Evolutionary conservation across 768 basidiomycete species (phyloP), one percentile per base, ranked within the genome.

Genomic region (Sistotremastrum suecicum): DNA sequence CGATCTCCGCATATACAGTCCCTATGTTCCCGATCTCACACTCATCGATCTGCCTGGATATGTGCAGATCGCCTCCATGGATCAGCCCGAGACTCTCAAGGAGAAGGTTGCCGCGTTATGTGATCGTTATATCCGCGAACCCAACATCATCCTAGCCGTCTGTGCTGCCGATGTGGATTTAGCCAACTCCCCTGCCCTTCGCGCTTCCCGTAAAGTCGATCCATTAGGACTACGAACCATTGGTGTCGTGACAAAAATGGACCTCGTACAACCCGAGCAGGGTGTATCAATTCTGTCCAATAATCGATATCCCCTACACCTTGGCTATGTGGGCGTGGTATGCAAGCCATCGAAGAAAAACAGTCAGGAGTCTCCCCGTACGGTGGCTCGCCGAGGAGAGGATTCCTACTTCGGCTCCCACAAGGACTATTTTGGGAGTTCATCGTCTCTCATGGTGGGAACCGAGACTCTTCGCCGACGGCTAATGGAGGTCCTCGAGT

Each of bases 211-310:
- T 37, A 83, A 85, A 51, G 87, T 98, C 3, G 95, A 99, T 58
- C 94, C 94, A 3, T 68, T 99, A 10, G 95, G 95, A 10, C 67
- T 92, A 46, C 78, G 95, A 29, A 99, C 95, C 1, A 91, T 99
- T 53, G 95, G 95, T 31, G 95, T 99, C 10, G 74, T 99, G 38
- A 99, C 95, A 20, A 99, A 99, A 72, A 97, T 99, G 95, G 95
- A 99, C 60, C 70, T 99, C 34, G 90, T 99, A 11, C 70, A 80
- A 37, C 76, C 94, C 3, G 83, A 86, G 45, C 73, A 81, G 49
- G 95, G 94, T 7, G 84, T 80, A 0, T 51, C 60, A 34, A 89
- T 98, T 48, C 67, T 99, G 8, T 66, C 77, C 10, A 91, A 91
- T 0, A 91, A 94, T 58, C 71, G 90, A 43, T 99, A 99, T 57